Evolutionary conservation across 306 rosid genomes (phyloP), one percentile per base, ranked within the genome.

Genomic region (Glycyrrhiza uralensis): DNA sequence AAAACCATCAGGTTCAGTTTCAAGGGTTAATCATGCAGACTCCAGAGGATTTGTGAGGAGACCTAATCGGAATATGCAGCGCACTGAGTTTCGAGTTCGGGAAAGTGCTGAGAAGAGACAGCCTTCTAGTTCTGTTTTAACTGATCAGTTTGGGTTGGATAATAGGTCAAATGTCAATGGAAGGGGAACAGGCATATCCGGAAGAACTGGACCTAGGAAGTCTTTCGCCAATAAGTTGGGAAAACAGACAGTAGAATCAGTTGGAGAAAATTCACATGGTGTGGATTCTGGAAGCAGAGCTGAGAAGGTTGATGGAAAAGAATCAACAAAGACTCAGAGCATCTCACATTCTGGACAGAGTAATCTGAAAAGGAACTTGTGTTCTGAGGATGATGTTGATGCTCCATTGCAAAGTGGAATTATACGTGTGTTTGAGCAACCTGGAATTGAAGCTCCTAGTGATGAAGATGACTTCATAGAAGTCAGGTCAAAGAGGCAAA

Each of bases 391-490:
- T 47, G 96, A 87, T 75, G 92, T 77, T 50, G 93, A 91, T 68
- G 90, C 91, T 72, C 90, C 97, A 75, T 52, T 91, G 84, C 97
- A 89, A 69, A 94, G 98, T 74, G 98, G 98, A 22, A 79, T 94
- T 78, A 85, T 94, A 7, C 96, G 96, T 1, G 92, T 94, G 49
- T 94, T 85, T 79, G 92, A 86, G 92, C 98, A 94, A 79, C 92
- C 97, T 75, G 98, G 98, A 80, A 94, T 94, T 55, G 98, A 94
- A 83, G 97, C 88, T 71, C 97, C 98, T 20, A 94, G 97, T 68
- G 97, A 94, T 82, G 97, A 91, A 76, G 97, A 89, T 69, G 97
- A 94, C 87, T 94, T 94, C 56, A 94, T 94, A 72, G 96, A 94
- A 81, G 98, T 94, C 69, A 84, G 98, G 81, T 94, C 98, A 41